Percentiles rank a stretch among this genome's conserved stretches.
Conservation (phyloP, 371 early-diverging fungal species). For the Basidiobolus meristosporus region DNA sequence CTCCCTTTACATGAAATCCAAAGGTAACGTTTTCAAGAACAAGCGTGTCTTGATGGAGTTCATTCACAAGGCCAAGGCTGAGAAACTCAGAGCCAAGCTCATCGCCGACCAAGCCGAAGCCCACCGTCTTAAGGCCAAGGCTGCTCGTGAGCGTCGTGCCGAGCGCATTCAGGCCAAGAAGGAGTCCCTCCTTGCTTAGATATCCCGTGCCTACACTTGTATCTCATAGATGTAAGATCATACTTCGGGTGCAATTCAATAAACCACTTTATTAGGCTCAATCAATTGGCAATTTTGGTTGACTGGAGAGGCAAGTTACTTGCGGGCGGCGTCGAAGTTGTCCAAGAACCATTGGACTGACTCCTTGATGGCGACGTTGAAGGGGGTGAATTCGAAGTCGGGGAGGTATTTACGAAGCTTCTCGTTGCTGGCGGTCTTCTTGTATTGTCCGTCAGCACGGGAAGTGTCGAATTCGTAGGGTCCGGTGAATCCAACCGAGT, state of each 20-base stretch:
- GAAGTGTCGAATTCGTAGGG: conserved; percentile 51
- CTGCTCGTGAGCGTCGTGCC: conserved; percentile 84
- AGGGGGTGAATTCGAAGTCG: conserved; percentile 66
- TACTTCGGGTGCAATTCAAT: too few relatives aligned
- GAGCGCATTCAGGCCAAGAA: conserved; percentile 79
- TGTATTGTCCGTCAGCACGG: conserved; percentile 69
- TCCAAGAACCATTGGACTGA: conserved; percentile 62
- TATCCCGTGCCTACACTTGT: too few relatives aligned
- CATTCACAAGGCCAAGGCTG: too few relatives aligned
- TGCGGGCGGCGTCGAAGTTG: conserved; percentile 46
- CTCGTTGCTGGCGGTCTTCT: conserved; percentile 71
- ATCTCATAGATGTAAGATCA: too few relatives aligned
- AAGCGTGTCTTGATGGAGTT: conserved; percentile 98
- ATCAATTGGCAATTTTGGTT: too few relatives aligned
- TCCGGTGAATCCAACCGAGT: conserved; percentile 41
- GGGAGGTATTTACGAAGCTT: conserved; percentile 54
- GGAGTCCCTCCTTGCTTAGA: conserved; percentile 38
- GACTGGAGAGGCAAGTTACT: too few relatives aligned
- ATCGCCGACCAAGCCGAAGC: conserved; percentile 99
- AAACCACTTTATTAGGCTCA: too few relatives aligned
- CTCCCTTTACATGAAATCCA: conserved; percentile 92
- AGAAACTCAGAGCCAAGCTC: too few relatives aligned
- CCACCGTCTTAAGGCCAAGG: conserved; percentile 90
- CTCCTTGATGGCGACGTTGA: conserved; percentile 53
- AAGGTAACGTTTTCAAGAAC: conserved; percentile 99